Evolutionary conservation across 2,329 filamentous ascomycete genomes (phyloP).

Genomic region (Harringtonia lauricola): DNA sequence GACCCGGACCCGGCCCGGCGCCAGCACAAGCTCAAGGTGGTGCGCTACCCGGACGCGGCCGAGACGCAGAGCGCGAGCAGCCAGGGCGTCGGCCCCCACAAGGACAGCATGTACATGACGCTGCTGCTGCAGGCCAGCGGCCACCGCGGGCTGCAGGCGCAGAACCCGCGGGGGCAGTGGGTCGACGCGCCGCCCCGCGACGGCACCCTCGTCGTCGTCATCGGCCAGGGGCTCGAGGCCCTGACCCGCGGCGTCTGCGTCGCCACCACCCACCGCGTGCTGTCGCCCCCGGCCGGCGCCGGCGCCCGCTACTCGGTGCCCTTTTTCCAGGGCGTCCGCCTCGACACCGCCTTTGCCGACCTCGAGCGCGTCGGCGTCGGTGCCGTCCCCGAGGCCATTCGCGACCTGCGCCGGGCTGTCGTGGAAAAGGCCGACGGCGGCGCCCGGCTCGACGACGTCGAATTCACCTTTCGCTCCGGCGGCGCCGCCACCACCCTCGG

Average conservation of each 20-base stretch:
- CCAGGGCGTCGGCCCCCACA: constrained; percentile 63
- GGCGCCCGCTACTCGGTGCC: constrained; percentile 71
- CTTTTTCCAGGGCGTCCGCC: constrained; percentile 79
- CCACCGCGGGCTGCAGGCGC: constrained; percentile 72
- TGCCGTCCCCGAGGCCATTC: constrained; percentile 48
- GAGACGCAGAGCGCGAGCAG: constrained; percentile 37
- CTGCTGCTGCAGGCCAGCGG: constrained; percentile 70
- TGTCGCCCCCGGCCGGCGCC: constrained; percentile 58
- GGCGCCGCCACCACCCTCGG: constrained; percentile 57
- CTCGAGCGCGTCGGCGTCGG: constrained; percentile 53
- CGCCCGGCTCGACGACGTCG: constrained; percentile 59
- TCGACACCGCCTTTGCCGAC: constrained; percentile 69
- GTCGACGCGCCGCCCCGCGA: constrained; percentile 68
- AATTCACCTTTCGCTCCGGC: constrained; percentile 73
- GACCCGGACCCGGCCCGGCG: constrained; percentile 40
- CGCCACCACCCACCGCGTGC: constrained; percentile 71
- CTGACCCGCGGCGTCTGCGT: constrained; percentile 74
- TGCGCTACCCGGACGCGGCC: constrained; percentile 70
- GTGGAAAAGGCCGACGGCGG: constrained; percentile 47
- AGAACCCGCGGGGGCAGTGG: constrained; percentile 69
- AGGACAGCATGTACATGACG: constrained; percentile 73
- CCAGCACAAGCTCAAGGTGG: constrained; percentile 85
- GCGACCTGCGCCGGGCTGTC: constrained; percentile 42
- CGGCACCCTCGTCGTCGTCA: constrained; percentile 75
- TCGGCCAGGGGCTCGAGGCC: constrained; percentile 79